Evolutionary conservation across 1,284 basidiomycete genomes (phyloP).

Genomic region (Somion occarium): DNA sequence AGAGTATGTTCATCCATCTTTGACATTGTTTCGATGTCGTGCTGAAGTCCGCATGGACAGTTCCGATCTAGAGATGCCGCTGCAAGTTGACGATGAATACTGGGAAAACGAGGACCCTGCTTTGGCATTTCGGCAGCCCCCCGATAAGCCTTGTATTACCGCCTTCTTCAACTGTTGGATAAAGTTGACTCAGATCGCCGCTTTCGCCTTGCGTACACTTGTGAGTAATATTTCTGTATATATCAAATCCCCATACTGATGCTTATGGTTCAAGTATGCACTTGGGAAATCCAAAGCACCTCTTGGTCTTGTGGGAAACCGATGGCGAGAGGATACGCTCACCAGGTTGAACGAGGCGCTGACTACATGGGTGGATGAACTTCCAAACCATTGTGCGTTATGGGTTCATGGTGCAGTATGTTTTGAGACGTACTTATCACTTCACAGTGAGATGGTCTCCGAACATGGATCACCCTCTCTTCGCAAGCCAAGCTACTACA

Average conservation of each 20-base stretch:
- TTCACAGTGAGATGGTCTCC: conserved; percentile 62
- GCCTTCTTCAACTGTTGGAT: conserved; percentile 65
- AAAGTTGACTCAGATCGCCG: conserved; percentile 68
- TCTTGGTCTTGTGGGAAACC: conserved; percentile 42
- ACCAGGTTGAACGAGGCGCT: conserved; percentile 66
- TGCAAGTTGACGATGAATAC: conserved; percentile 85
- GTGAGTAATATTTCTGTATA: conserved; percentile 34
- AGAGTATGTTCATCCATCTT: conserved; percentile 48
- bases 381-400: conserved; percentile 66
- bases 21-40: neutral
- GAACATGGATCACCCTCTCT: conserved; percentile 44
- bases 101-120: conserved; percentile 58
- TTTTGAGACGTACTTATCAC: conserved; percentile 9
- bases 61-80: conserved; percentile 74
- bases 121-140: conserved; percentile 58
- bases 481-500: conserved; percentile 66
- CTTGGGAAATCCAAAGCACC: conserved; percentile 59
- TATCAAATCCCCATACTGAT: conserved; percentile 8
- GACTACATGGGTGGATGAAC: conserved; percentile 64
- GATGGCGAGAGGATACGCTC: conserved; percentile 60
- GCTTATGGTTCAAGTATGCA: conserved; percentile 52
- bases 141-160: conserved; percentile 53
- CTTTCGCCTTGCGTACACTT: conserved; percentile 66
- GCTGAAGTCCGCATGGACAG: conserved; percentile 29
- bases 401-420: too few species aligned